Base-by-base conservation (phyloP, 2,329 filamentous ascomycete genomes). In the Chaetothyriales sp. region DNA sequence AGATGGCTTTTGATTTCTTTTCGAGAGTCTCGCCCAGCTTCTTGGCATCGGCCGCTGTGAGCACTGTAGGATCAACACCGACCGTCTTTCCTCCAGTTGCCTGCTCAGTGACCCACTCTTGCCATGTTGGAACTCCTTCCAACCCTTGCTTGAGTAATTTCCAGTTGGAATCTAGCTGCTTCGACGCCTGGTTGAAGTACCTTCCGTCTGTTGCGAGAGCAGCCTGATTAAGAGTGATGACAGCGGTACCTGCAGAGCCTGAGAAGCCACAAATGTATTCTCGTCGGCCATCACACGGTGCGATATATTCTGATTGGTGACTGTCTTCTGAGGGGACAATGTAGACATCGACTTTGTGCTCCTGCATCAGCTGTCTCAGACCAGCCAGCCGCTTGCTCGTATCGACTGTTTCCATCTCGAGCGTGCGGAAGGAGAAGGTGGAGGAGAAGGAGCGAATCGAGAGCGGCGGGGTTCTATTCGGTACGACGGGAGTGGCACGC, bases 221-320 rank as follows among this genome's bases (percentile, higher is more conserved):
- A 15, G 92, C 92, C 68, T 89, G 89, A 49, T 88, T 83, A 48
- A 80, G 77, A 2, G 89, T 92, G 52, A 98, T 77, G 48, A 98
- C 83, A 43, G 89, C 92, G 58, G 87, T 94, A 53, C 92, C 92
- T 44, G 92, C 90, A 8, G 92, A 98, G 51, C 92, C 92, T 53
- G 87, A 88, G 69, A 98, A 98, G 22, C 92, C 90, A 55, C 82
- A 89, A 61, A 98, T 94, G 64, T 83, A 95, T 65, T 83, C 87
- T 78, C 92, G 83, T 60, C 92, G 82, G 55, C 79, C 89, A 73
- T 98, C 92, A 66, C 88, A 95, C n/a, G 84, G 82, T 48, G 92
- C 92, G 67, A 95, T 95, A 69, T 98, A 98, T 72, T 98, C 92
- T 60, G 90, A 97, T 61, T 90, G 87, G 67, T 98, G 92, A 65